These are phyloP conservation scores for Penicillium expansum DNA, from an alignment of 2,329 filamentous ascomycete genomes.

Conservation along the genomic window DNA sequence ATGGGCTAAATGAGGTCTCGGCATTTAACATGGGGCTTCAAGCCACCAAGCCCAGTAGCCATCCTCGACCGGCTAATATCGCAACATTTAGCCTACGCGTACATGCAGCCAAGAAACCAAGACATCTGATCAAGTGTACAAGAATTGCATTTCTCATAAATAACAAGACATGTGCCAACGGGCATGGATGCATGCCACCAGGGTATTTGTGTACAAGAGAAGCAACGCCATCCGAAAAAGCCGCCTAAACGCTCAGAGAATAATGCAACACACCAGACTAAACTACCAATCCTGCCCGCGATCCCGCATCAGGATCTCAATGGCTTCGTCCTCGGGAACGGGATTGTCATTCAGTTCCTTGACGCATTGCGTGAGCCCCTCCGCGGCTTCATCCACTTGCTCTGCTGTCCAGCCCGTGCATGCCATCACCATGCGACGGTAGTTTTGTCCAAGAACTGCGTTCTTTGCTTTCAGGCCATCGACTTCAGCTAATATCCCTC, in stretches of 20 bases:
- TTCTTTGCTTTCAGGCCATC: conserved; percentile 72
- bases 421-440: conserved; percentile 80
- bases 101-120: conserved; percentile 2
- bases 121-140: conserved; percentile 4
- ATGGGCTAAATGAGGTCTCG: conserved; percentile 4
- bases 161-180: conserved; percentile 19
- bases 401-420: conserved; percentile 77
- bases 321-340: conserved; percentile 44
- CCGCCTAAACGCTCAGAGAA: conserved; percentile 22
- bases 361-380: conserved; percentile 77
- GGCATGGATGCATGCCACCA: conserved; percentile 18
- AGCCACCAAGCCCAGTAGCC: not conserved
- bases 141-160: conserved; percentile 15
- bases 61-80: conserved; percentile 11
- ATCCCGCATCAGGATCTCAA: conserved; percentile 46
- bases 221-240: conserved; percentile 20
- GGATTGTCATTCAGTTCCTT: conserved; percentile 68
- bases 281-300: conserved; percentile 45
- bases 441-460: conserved; percentile 80
- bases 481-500: conserved; percentile 64
- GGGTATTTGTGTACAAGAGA: conserved; percentile 25
- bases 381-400: conserved; percentile 76
- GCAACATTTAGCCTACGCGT: conserved; percentile 15
- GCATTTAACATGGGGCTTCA: not conserved
- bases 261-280: conserved; percentile 5